Evolutionary conservation across 805 yeast genomes (phyloP).

Genomic region (Soucietia sequanensis): DNA sequence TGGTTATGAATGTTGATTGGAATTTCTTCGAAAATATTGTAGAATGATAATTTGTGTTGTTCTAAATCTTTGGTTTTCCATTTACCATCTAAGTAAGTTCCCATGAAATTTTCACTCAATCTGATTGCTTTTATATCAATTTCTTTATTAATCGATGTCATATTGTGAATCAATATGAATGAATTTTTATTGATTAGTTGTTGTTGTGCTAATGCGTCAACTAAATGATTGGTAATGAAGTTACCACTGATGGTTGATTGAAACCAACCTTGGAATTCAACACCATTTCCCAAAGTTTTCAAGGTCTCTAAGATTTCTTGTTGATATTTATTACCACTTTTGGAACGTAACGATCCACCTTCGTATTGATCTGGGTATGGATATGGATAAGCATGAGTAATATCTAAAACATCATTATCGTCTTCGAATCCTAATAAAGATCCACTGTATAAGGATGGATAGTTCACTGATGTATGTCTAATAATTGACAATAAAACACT

Average conservation of each 20-base stretch:
- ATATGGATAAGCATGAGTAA: constrained; percentile 66
- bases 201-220: constrained; percentile 67
- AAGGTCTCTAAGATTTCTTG: constrained; percentile 63
- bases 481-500: constrained; percentile 57
- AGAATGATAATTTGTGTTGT: constrained; percentile 57
- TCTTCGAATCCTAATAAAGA: constrained; percentile 74
- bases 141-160: constrained; percentile 64
- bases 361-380: constrained; percentile 67
- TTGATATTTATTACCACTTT: constrained; percentile 66
- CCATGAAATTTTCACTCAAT: constrained; percentile 60
- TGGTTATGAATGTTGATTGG: constrained; percentile 66
- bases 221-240: constrained; percentile 60
- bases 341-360: constrained; percentile 58
- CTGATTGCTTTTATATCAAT: constrained; percentile 68
- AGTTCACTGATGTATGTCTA: constrained; percentile 64
- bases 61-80: constrained; percentile 66
- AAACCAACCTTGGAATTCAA: constrained; percentile 80
- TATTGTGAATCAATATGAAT: constrained; percentile 64
- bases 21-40: constrained; percentile 70
- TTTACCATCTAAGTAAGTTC: constrained; percentile 53
- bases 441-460: constrained; percentile 65
- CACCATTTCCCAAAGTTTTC: constrained; percentile 61
- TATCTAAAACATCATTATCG: constrained; percentile 46
- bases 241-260: constrained; percentile 68
- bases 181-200: constrained; percentile 58